A percentile compares a stretch with the other conserved stretches of the same genome.
These are phyloP conservation scores for Sphagnum tenellum DNA, from an alignment of 225 moss, liverwort and hornwort genomes.

Conservation along the genomic window DNA sequence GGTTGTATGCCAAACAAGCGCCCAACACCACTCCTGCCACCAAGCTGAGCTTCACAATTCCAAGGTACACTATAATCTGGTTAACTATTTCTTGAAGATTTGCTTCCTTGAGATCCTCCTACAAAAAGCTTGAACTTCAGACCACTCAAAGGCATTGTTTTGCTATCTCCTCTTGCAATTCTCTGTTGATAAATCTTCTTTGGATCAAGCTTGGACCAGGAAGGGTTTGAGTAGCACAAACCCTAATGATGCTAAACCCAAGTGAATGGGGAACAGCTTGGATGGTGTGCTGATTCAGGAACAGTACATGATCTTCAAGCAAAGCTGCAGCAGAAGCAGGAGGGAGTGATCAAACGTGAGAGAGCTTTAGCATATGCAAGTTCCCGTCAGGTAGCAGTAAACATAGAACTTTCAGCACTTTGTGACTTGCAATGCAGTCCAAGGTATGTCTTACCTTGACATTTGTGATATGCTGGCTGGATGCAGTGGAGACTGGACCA, in stretches of 20 bases:
- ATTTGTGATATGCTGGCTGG: neutral
- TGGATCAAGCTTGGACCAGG: no score
- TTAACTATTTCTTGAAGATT: no score
- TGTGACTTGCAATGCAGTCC: no score
- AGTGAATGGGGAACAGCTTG: slow-evolving; percentile 16
- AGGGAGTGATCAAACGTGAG: slow-evolving; percentile 77
- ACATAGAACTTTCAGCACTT: no score
- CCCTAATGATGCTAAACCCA: no score
- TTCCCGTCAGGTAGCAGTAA: slow-evolving; percentile 39
- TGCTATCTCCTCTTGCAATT: no score
- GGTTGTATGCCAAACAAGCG: slow-evolving; percentile 67
- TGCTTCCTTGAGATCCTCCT: no score
- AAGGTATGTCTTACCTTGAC: no score
- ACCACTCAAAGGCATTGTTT: no score
- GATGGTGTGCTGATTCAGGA: slow-evolving; percentile 70
- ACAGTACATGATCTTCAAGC: slow-evolving; percentile 70
- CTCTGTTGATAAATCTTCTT: no score
- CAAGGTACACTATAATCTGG: slow-evolving; percentile 26
- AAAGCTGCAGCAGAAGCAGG: slow-evolving; percentile 71
- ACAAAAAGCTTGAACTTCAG: no score
- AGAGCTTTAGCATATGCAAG: slow-evolving; percentile 84
- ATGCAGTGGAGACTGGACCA: slow-evolving; percentile 60
- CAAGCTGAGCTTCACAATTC: slow-evolving; percentile 59
- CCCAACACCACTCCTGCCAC: slow-evolving; percentile 28
- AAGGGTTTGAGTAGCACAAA: no score